These are phyloP conservation scores for Blastomyces parvus DNA, from an alignment of 2,329 filamentous ascomycete species.

Conservation along the genomic window DNA sequence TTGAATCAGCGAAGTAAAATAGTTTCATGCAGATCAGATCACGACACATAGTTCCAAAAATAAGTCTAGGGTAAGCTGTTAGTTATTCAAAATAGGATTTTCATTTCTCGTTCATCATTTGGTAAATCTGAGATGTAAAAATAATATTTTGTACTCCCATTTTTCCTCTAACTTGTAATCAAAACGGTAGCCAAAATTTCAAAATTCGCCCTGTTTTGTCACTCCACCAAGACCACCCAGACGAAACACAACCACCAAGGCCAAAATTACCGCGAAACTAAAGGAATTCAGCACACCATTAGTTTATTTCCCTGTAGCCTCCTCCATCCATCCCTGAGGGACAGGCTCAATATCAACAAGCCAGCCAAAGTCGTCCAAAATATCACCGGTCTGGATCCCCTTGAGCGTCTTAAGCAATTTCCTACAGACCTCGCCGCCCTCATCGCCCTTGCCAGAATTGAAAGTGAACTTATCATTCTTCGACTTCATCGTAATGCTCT, in stretches of 20 bases:
- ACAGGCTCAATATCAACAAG: conserved; percentile 34
- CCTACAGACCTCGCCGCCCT: conserved; percentile 56
- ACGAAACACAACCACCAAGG: neutral
- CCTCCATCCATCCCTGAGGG: conserved; percentile 25
- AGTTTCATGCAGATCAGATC: neutral
- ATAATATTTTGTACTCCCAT: neutral
- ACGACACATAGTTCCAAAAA: neutral
- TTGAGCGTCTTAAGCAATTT: conserved; percentile 68
- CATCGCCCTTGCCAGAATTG: conserved; percentile 32
- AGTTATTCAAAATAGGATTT: neutral
- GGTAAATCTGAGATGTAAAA: neutral
- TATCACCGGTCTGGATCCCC: conserved; percentile 74
- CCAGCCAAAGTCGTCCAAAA: conserved; percentile 71
- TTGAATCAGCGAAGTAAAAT: neutral
- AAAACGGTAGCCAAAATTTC: neutral
- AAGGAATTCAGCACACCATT: conserved; percentile 23
- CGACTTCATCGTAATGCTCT: conserved; percentile 68
- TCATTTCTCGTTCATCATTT: neutral
- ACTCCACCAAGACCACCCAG: neutral
- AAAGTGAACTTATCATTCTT: conserved; percentile 49
- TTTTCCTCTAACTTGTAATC: neutral
- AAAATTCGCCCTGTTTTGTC: neutral
- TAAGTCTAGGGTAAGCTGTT: neutral
- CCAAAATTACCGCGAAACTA: conserved; percentile 11
- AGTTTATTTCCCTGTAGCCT: conserved; percentile 11